phyloP scores from a whole-genome alignment of 768 basidiomycete genomes.

The Kondoa malvinella region DNA sequence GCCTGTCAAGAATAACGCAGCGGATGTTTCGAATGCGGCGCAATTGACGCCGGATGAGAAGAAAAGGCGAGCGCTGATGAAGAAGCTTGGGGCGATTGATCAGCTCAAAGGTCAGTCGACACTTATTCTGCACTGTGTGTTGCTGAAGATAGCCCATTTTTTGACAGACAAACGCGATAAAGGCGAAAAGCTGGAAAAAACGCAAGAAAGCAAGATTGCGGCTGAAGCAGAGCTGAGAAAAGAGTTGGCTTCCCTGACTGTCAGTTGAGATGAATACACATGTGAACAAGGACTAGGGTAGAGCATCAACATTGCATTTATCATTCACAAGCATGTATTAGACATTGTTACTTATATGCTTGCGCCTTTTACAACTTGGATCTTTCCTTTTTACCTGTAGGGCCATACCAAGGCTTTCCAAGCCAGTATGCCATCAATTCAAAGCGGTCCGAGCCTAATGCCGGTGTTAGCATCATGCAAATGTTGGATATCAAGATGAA shows the following conservation, averaged over 20 bases:
- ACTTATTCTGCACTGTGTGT: background rate
- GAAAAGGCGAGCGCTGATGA: conserved; percentile 83
- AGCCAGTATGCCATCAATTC: background rate
- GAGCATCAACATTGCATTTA: background rate
- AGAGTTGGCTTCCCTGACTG: background rate
- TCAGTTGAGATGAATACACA: background rate
- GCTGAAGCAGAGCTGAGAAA: background rate
- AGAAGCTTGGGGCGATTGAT: conserved; percentile 99
- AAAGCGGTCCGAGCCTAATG: background rate
- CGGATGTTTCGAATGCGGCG: conserved; percentile 41
- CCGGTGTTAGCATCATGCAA: background rate
- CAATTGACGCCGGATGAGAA: conserved; percentile 50
- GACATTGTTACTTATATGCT: too few relatives aligned
- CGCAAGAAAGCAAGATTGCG: conserved; percentile 82
- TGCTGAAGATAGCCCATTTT: background rate
- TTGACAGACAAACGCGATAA: conserved; percentile 46
- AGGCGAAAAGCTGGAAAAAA: conserved; percentile 82
- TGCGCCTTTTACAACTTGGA: background rate
- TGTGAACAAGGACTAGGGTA: background rate
- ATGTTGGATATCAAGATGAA: background rate
- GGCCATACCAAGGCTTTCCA: background rate
- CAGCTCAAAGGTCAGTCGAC: conserved; percentile 60
- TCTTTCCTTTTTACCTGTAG: background rate
- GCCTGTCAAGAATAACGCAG: conserved; percentile 29
- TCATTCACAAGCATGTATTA: background rate